A percentile compares a stretch with the other conserved stretches of the same genome.
Conservation (phyloP, 176 grass and related monocot species). For the Puya raimondii region DNA sequence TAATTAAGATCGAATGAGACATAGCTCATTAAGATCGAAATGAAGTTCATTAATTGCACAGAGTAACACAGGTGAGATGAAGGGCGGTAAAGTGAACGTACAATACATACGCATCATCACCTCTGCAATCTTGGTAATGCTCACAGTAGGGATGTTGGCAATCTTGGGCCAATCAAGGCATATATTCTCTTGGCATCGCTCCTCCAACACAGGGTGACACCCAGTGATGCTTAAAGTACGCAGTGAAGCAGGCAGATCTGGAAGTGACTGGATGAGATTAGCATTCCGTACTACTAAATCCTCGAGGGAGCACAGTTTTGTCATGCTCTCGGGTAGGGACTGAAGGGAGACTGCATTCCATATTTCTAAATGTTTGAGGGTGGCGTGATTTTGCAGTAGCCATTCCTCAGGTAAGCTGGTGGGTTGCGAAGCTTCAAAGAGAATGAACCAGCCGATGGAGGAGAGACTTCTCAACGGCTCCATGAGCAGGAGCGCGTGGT, state of each 20-base stretch:
- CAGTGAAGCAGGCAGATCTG: neutral
- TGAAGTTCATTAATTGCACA: too few relatives aligned
- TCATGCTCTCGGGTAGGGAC: neutral
- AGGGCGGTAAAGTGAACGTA: too few relatives aligned
- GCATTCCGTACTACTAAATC: neutral
- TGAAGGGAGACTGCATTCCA: neutral
- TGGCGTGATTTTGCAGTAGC: neutral
- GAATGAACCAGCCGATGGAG: neutral
- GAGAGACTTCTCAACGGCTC: neutral
- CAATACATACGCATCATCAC: too few relatives aligned
- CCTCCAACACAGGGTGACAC: neutral
- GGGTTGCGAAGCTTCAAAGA: neutral
- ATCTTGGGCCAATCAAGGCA: neutral
- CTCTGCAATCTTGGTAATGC: too few relatives aligned
- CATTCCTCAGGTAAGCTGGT: neutral
- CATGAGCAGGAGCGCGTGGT: neutral
- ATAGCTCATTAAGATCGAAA: too few relatives aligned
- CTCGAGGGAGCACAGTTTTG: constrained; percentile 2
- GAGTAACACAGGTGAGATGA: too few relatives aligned
- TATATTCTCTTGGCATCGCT: neutral
- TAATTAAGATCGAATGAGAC: too few relatives aligned
- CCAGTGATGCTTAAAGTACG: neutral
- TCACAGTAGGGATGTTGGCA: neutral
- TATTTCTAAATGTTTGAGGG: neutral
- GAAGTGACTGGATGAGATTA: neutral